phyloP scores from a whole-genome alignment of 2,329 filamentous ascomycete species.

The Aaosphaeria arxii region DNA sequence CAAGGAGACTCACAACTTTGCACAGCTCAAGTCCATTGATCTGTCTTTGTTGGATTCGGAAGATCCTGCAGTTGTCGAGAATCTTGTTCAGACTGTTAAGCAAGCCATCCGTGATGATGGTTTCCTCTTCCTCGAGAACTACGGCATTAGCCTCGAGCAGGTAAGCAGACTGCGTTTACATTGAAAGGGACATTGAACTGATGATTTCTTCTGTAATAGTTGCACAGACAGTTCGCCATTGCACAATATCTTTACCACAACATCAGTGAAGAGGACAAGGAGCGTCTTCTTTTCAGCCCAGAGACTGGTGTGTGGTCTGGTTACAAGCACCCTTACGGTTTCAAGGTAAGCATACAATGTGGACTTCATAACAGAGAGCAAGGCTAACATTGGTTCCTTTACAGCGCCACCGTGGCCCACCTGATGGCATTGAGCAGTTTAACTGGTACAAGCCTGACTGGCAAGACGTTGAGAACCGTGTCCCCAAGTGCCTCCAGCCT shows the following conservation, averaged over 20 bases:
- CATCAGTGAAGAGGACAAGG: conserved; percentile 50
- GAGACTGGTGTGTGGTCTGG: conserved; percentile 50
- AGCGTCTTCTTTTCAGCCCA: conserved; percentile 47
- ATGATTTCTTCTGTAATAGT: conserved; percentile 19
- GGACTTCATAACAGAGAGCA: not conserved
- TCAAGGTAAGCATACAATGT: conserved; percentile 31
- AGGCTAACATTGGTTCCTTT: not conserved
- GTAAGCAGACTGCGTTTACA: not conserved
- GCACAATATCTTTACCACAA: conserved; percentile 52
- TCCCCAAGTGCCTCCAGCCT: conserved; percentile 46
- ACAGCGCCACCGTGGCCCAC: conserved; percentile 36
- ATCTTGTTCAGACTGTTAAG: conserved; percentile 41
- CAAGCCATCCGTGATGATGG: conserved; percentile 32
- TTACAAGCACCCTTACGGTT: conserved; percentile 50
- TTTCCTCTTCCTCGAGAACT: conserved; percentile 48
- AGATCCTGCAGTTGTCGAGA: conserved; percentile 37
- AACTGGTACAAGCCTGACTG: conserved; percentile 52
- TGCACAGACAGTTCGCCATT: conserved; percentile 51
- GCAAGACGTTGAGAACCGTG: conserved; percentile 38
- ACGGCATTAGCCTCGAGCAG: conserved; percentile 47
- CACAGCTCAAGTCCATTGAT: conserved; percentile 29
- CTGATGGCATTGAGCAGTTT: conserved; percentile 54
- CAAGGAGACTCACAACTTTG: conserved; percentile 43
- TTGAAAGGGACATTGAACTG: too few relatives aligned
- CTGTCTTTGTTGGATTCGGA: conserved; percentile 29